A percentile compares a stretch with the other conserved stretches of the same genome.
phyloP scores from a whole-genome alignment of 306 rosid genomes.

The Gastrolobium bilobum region DNA sequence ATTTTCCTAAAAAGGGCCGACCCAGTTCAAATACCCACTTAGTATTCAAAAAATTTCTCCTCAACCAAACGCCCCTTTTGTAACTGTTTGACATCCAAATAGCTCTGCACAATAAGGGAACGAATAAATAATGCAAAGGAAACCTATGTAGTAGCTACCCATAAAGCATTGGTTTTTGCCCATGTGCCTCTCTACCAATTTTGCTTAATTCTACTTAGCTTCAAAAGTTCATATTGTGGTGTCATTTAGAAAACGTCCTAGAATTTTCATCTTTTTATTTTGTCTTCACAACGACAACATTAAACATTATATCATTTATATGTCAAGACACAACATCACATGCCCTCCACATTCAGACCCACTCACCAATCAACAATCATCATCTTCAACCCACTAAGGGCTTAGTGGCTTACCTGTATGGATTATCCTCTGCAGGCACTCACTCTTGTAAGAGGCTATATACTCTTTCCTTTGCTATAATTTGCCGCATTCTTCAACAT shows the following conservation, averaged over 20 bases:
- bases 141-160: background rate
- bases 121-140: background rate
- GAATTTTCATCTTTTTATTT: constrained; percentile 48
- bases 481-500: constrained; percentile 48
- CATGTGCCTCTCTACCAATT: constrained; percentile 47
- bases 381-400: constrained; percentile 59
- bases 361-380: constrained; percentile 60
- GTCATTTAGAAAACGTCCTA: constrained; percentile 45
- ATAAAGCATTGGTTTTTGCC: constrained; percentile 38
- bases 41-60: too few relatives aligned
- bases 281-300: constrained; percentile 43
- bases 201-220: constrained; percentile 33
- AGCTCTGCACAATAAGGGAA: background rate
- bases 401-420: constrained; percentile 51
- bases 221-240: constrained; percentile 33
- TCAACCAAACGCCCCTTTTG: too few relatives aligned
- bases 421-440: constrained; percentile 47
- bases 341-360: constrained; percentile 61
- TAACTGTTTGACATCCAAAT: constrained; percentile 36
- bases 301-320: constrained; percentile 13
- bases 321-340: constrained; percentile 55
- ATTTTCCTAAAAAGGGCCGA: too few relatives aligned
- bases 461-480: constrained; percentile 37
- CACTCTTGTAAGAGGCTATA: constrained; percentile 35
- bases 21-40: too few relatives aligned